Conservation (phyloP, 2,329 filamentous ascomycete genomes). For the Magnaporthiopsis poae region DNA sequence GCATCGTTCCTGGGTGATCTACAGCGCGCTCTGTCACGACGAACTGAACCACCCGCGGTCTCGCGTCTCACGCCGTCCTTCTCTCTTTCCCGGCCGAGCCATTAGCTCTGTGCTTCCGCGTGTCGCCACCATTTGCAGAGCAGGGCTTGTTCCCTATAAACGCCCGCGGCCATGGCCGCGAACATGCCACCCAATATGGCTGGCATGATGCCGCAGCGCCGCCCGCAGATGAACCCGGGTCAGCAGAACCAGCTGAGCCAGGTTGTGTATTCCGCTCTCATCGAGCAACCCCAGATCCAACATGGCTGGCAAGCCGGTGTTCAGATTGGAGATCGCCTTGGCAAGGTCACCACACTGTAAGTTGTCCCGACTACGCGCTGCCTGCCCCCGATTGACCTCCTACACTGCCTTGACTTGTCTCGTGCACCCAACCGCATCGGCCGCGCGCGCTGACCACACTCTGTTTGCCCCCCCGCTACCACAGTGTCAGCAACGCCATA, state of each 20-base stretch:
- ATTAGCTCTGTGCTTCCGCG: not conserved
- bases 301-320: slow-evolving; percentile 31
- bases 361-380: slow-evolving; percentile 11
- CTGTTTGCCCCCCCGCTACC: not conserved
- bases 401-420: not conserved
- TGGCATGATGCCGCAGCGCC: slow-evolving; percentile 43
- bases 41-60: not conserved
- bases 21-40: not conserved
- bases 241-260: slow-evolving; percentile 37
- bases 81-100: not conserved
- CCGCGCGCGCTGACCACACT: not conserved
- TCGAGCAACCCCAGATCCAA: slow-evolving; percentile 20
- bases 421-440: not conserved
- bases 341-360: slow-evolving; percentile 34
- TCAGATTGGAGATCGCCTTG: slow-evolving; percentile 29
- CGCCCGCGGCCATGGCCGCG: slow-evolving; percentile 45
- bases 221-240: slow-evolving; percentile 40
- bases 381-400: not conserved
- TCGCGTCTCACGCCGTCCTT: not conserved
- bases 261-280: slow-evolving; percentile 22
- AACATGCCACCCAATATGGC: slow-evolving; percentile 34
- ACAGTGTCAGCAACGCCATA: slow-evolving; percentile 41
- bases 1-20: not conserved
- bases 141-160: not conserved
- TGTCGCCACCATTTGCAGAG: not conserved